phyloP scores from a whole-genome alignment of 2,329 filamentous ascomycete species.

The Furcasterigmium sp. region DNA sequence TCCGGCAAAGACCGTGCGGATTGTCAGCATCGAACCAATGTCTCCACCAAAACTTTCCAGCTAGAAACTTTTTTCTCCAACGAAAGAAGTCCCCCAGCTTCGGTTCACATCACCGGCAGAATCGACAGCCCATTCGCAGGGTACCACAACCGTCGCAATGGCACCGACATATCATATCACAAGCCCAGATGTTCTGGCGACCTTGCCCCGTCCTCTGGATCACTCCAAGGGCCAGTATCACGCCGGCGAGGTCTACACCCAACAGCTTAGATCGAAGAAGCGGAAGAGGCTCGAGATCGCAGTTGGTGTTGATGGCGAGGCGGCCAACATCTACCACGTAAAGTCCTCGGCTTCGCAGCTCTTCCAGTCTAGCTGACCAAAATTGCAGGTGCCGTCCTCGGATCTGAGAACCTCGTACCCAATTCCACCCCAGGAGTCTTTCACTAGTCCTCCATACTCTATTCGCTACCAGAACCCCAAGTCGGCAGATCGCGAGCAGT shows the following conservation, averaged over 20 bases:
- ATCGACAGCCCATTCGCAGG: background rate
- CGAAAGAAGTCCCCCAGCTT: too few relatives aligned
- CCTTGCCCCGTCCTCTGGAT: constrained; percentile 54
- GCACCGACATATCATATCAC: constrained; percentile 57
- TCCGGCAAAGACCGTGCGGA: too few relatives aligned
- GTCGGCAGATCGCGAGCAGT: constrained; percentile 45
- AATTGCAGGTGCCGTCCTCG: constrained; percentile 51
- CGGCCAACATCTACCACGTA: constrained; percentile 62
- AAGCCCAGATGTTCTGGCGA: constrained; percentile 57
- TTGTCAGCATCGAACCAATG: too few relatives aligned
- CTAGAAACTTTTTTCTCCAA: constrained; percentile 1
- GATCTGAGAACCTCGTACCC: constrained; percentile 62
- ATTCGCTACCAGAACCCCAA: constrained; percentile 45
- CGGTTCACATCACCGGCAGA: too few relatives aligned
- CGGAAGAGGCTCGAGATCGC: constrained; percentile 59
- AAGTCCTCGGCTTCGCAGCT: constrained; percentile 16
- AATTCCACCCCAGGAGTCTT: constrained; percentile 58
- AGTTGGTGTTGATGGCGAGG: constrained; percentile 61
- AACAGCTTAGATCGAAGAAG: constrained; percentile 52
- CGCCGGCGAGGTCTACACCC: constrained; percentile 57
- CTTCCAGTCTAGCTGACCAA: constrained; percentile 10
- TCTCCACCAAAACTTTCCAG: background rate
- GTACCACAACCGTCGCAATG: constrained; percentile 30
- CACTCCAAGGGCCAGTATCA: constrained; percentile 40
- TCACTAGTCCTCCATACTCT: constrained; percentile 58